A percentile compares a stretch with the other conserved stretches of the same genome.
Evolutionary conservation across 225 moss, liverwort and hornwort genomes (phyloP).

Genomic region (Straminergon stramineum): DNA sequence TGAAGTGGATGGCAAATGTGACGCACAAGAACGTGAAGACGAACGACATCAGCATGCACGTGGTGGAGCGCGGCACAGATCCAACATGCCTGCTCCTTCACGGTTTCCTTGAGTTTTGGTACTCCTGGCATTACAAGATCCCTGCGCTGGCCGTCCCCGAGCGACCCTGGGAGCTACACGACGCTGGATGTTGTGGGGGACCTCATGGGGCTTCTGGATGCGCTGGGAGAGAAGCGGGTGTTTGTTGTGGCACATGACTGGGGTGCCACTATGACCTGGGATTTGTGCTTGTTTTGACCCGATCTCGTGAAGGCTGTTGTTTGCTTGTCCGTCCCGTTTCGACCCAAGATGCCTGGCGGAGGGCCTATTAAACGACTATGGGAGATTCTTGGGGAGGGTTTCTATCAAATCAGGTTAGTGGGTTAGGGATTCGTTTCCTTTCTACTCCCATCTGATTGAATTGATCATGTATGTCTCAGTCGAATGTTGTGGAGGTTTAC

Average conservation of each 20-base stretch:
- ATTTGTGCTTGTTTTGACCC: conserved; percentile 49
- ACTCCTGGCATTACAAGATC: conserved; percentile 56
- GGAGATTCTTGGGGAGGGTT: conserved; percentile 25
- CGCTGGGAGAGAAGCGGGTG: conserved; percentile 27
- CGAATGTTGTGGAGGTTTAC: neutral
- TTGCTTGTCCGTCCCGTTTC: conserved; percentile 25
- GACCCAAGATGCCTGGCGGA: neutral
- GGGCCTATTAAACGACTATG: neutral
- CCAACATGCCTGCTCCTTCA: conserved; percentile 59
- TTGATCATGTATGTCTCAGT: neutral
- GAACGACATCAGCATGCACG: conserved; percentile 59
- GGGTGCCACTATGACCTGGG: conserved; percentile 35
- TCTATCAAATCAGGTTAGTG: conserved; percentile 30
- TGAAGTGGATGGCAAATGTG: conserved; percentile 17
- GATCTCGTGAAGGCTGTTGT: conserved; percentile 46
- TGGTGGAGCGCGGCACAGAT: conserved; percentile 57
- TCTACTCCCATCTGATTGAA: neutral
- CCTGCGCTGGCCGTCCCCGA: conserved; percentile 39
- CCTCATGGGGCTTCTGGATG: conserved; percentile 35
- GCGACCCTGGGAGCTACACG: conserved; percentile 10
- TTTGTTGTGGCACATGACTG: conserved; percentile 59
- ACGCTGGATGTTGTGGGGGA: conserved; percentile 40
- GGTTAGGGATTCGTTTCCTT: no score
- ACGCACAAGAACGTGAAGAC: conserved; percentile 40
- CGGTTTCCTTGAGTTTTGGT: conserved; percentile 73